phyloP scores from a whole-genome alignment of 257 asterid species.

The Penstemon davidsonii region DNA sequence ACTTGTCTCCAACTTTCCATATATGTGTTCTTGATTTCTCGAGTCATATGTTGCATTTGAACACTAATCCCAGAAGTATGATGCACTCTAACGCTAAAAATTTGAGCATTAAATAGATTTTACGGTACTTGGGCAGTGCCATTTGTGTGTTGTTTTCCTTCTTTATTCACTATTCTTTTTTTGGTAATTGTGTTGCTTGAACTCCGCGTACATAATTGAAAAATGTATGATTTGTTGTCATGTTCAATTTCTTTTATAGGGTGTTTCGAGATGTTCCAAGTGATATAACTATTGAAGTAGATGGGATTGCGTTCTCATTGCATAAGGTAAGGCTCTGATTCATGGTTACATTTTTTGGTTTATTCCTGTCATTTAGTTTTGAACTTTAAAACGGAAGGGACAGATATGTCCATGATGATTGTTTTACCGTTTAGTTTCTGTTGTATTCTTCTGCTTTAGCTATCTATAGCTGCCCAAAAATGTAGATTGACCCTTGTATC shows the following conservation, averaged over 20 bases:
- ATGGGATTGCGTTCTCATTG: slow-evolving; percentile 70
- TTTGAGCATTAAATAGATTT: not conserved
- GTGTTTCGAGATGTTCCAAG: slow-evolving; percentile 93
- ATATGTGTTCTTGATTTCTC: not conserved
- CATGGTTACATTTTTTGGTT: too few species aligned
- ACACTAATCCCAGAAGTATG: not conserved
- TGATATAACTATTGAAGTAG: slow-evolving; percentile 80
- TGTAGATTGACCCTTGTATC: not conserved
- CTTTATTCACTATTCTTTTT: not conserved
- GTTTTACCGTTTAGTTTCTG: not conserved
- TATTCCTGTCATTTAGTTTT: too few species aligned
- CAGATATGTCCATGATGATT: not conserved
- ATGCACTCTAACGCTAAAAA: not conserved
- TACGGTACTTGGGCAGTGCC: not conserved
- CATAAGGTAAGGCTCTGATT: slow-evolving; percentile 62
- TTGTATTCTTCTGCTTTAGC: not conserved
- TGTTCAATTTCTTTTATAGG: slow-evolving; percentile 44
- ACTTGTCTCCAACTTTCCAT: not conserved
- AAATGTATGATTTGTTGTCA: slow-evolving; percentile 15
- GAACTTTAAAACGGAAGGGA: not conserved
- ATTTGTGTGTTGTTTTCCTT: not conserved
- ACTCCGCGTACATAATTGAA: not conserved
- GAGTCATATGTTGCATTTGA: not conserved
- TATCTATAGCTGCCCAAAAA: slow-evolving; percentile 10
- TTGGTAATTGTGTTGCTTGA: not conserved